Conservation (phyloP, 2,329 filamentous ascomycete species). For the Stachybotrys chartarum region DNA sequence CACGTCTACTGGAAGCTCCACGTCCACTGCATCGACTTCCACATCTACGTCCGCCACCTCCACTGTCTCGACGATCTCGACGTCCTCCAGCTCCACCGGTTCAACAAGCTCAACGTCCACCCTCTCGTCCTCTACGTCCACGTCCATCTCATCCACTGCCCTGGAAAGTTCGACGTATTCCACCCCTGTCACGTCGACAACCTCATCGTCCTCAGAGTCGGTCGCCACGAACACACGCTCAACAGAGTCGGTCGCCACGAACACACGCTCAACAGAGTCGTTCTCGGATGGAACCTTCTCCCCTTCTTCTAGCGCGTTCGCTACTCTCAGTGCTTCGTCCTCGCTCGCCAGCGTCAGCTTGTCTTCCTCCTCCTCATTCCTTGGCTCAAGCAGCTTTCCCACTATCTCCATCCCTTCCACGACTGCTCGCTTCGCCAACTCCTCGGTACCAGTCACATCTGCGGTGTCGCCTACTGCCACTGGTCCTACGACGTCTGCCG, state of each 20-base stretch:
- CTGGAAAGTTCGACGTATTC: too few relatives aligned
- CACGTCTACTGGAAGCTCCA: conserved; percentile 1
- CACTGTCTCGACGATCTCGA: neutral
- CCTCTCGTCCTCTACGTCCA: too few relatives aligned
- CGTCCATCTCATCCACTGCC: neutral
- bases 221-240: too few relatives aligned
- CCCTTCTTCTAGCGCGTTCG: neutral
- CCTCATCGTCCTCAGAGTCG: neutral
- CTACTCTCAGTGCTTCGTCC: neutral
- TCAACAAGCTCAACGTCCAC: too few relatives aligned
- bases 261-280: too few relatives aligned
- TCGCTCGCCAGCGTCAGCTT: neutral
- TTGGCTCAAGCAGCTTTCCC: too few relatives aligned
- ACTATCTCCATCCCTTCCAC: neutral
- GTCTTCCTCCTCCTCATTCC: neutral
- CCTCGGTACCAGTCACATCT: conserved; percentile 1
- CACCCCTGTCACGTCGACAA: neutral
- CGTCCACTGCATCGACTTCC: neutral
- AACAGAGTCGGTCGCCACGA: too few relatives aligned
- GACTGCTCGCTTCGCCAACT: conserved; percentile 2
- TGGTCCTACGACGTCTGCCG: neutral
- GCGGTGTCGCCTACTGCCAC: neutral
- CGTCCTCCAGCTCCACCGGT: neutral
- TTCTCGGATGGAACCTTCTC: neutral
- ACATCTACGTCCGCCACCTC: neutral